Evolutionary conservation across 106 monocot species (phyloP), one percentile per base, ranked within the genome.

Genomic region (Triglochin maritima): DNA sequence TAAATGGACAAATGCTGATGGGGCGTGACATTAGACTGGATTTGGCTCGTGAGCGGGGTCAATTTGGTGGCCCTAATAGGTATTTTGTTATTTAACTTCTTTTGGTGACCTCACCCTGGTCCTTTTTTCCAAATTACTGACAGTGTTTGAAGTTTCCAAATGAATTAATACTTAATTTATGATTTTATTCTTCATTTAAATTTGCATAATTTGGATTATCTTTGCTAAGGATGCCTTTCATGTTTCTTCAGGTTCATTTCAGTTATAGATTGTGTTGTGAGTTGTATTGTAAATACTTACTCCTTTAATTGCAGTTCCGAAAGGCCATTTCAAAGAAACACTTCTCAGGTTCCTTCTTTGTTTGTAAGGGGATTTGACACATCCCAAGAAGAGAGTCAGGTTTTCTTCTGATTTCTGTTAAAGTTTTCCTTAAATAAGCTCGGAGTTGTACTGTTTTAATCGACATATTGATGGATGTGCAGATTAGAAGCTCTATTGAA

Each of bases 321-420:
- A 29, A 29, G 29, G 29, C 29, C 29, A 29, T 29, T 29, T 29
- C 29, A 29, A 29, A 29, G 73, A 49, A 74, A 69, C 0, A 80
- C 65, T 68, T 75, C 79, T 51, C 62, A 69, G 13, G 64, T 81
- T 63, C 76, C 78, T 5, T 86, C 89, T 52, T 12, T 86, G 49
- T 94, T 86, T 71, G 76, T 89, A 2, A 89, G 59, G 77, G 93
- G 93, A 6, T 93, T 93, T 59, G 82, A 93, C 57, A 83, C 57
- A 16, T 80, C 78, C 15, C 65, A 69, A 44, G 93, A 86, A 11
- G 71, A 74, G 69, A 68, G 77, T 57, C 63, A 83, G 88, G 89
- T 86, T 51, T 57, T 17, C 9, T 62, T 4, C 42, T 29, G 29
- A 29, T 29, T 29, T 29, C 29, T 29, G 29, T 29, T 29, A 0